These are phyloP conservation scores for Sicyos edulis DNA, from an alignment of 306 rosid species.

Conservation along the genomic window DNA sequence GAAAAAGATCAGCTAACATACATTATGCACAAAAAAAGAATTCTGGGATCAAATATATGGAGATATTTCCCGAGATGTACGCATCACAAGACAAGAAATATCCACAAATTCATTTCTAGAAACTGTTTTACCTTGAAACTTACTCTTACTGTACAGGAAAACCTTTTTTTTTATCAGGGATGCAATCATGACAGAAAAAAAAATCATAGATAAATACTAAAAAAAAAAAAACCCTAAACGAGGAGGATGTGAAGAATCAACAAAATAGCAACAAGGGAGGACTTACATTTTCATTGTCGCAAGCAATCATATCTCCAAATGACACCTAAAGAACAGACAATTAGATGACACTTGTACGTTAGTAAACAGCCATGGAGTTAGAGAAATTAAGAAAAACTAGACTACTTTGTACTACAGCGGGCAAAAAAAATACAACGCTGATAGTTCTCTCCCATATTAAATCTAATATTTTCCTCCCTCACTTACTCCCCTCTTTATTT, in stretches of 20 bases:
- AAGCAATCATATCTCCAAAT: constrained; percentile 92
- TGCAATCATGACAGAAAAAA: background rate
- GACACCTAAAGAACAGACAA: constrained; percentile 58
- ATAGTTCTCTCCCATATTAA: background rate
- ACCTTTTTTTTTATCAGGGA: background rate
- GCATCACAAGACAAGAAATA: background rate
- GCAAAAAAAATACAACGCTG: background rate
- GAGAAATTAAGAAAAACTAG: background rate
- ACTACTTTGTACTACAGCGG: background rate
- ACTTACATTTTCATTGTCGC: constrained; percentile 95
- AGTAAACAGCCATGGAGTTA: background rate
- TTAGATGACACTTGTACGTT: constrained; percentile 6
- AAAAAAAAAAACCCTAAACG: background rate
- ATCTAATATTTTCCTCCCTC: background rate
- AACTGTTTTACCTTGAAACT: background rate
- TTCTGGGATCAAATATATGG: background rate
- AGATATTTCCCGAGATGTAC: background rate
- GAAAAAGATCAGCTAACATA: background rate
- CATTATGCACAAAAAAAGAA: background rate
- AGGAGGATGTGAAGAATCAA: constrained; percentile 14
- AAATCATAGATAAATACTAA: background rate
- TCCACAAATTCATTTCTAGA: constrained; percentile 2
- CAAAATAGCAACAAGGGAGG: constrained; percentile 13
- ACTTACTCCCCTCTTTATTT: background rate
- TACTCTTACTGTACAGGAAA: background rate